Base-by-base conservation (phyloP, 1,139 yeast genomes). In the Waltiozyma sp. region DNA sequence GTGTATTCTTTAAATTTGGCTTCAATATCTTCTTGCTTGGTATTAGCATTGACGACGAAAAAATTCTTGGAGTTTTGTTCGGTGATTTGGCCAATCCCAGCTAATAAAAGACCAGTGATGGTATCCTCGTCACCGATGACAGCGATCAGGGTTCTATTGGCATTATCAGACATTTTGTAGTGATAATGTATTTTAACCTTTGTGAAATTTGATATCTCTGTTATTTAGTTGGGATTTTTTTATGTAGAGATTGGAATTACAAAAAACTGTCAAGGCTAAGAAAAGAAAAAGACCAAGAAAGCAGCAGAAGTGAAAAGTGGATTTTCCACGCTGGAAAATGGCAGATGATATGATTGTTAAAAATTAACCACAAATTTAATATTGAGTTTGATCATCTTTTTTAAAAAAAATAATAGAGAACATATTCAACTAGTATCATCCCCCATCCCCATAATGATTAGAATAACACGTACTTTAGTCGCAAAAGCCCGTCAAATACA, bases 121-220 rank as follows among this genome's bases (percentile, higher is more conserved):
- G 97, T 83, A 60, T 91, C 98, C 66, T 89, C 98, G 59, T 89
- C 98, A 23, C 96, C 97, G 59, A 89, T 87, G 42, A 89, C 93
- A 13, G 96, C 97, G 46, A 89, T 69, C 53, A 87, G 72, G 39
- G 82, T 73, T 57, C 97, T 80, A 58, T 85, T 80, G 48, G 76
- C 53, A 39, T 48, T 50, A 2, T 47, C 51, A 2, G 47, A 38
- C 50, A 47, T 45, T 9, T 18, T 19, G 23, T 31, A 18, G 28
- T 6, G 28, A 26, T 13, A 26, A 10, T 26, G 13, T 21, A 8
- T 21, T 4, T 4, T 21, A 8, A 21, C 23, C 8, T 4, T 21
- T 21, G 4, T 8, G 23, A 21, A 21, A 21, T 21, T 21, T 8
- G 23, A 21, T 5, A 21, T n/a, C n/a, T n/a, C n/a, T n/a, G n/a